These are phyloP conservation scores for Neonectria faginata DNA, from an alignment of 2,329 filamentous ascomycete genomes.

Conservation along the genomic window DNA sequence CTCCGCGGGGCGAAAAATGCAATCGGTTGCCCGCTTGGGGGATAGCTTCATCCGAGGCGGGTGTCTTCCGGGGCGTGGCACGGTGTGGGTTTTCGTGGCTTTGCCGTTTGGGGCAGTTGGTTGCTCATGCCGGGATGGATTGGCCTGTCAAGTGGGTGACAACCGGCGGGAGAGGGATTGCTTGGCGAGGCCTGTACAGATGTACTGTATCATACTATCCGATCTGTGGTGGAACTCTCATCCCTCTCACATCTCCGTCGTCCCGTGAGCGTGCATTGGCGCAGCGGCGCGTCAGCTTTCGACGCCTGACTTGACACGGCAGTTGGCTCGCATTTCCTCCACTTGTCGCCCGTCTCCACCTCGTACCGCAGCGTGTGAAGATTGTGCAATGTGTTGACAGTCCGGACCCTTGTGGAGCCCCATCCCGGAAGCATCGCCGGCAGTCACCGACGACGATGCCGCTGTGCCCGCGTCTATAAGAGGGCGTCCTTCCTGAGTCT, in stretches of 20 bases:
- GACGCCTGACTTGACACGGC: conserved; percentile 30
- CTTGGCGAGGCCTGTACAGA: background rate
- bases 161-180: background rate
- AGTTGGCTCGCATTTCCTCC: conserved; percentile 20
- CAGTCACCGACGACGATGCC: conserved; percentile 24
- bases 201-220: no score
- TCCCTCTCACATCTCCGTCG: background rate
- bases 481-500: conserved; percentile 34
- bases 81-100: background rate
- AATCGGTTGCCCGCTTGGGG: conserved; percentile 37
- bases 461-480: conserved; percentile 41
- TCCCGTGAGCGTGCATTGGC: conserved; percentile 11
- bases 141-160: no score
- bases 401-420: conserved; percentile 10
- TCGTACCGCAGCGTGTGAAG: no score
- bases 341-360: background rate
- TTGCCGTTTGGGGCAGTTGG: background rate
- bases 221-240: background rate
- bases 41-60: conserved; percentile 20
- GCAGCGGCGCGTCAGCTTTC: conserved; percentile 6
- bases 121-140: background rate
- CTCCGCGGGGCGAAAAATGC: conserved; percentile 21
- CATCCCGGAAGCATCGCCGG: conserved; percentile 28
- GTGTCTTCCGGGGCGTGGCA: no score
- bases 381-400: no score